phyloP scores from a whole-genome alignment of 805 yeast species.

The Cyberlindnera mycetangii region DNA sequence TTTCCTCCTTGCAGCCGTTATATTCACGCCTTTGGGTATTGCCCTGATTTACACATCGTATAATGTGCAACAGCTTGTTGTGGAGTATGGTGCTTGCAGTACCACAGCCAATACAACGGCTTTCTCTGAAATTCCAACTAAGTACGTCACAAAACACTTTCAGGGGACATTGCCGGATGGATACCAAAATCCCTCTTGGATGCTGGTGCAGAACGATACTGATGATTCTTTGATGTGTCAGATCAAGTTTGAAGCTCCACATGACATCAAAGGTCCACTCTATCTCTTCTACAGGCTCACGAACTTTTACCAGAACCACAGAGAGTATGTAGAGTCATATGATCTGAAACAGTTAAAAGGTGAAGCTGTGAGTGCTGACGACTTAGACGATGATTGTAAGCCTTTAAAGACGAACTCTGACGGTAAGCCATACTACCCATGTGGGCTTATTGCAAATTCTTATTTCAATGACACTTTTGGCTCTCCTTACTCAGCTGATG shows the following conservation, averaged over 20 bases:
- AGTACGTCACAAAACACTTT: conserved; percentile 62
- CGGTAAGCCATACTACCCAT: conserved; percentile 78
- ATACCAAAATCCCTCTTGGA: conserved; percentile 59
- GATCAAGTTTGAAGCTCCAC: conserved; percentile 70
- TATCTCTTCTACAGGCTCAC: conserved; percentile 83
- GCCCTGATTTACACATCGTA: conserved; percentile 77
- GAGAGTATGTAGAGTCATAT: conserved; percentile 85
- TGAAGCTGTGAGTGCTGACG: conserved; percentile 51
- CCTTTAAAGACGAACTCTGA: conserved; percentile 53
- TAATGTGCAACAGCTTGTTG: conserved; percentile 68
- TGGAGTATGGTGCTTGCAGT: conserved; percentile 75
- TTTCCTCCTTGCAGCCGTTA: conserved; percentile 64
- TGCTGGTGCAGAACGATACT: conserved; percentile 37
- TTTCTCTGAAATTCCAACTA: conserved; percentile 54
- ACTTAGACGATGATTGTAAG: conserved; percentile 53
- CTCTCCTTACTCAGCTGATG: conserved; percentile 36
- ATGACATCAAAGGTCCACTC: conserved; percentile 64
- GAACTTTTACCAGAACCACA: conserved; percentile 90
- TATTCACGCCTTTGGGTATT: conserved; percentile 90
- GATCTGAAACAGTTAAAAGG: conserved; percentile 84
- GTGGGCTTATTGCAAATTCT: conserved; percentile 94
- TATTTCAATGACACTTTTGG: conserved; percentile 84
- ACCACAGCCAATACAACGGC: conserved; percentile 41
- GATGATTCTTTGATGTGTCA: conserved; percentile 49
- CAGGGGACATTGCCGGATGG: conserved; percentile 28